phyloP scores from a whole-genome alignment of 371 early-diverging fungal species.

The Funneliformis caledonium region DNA sequence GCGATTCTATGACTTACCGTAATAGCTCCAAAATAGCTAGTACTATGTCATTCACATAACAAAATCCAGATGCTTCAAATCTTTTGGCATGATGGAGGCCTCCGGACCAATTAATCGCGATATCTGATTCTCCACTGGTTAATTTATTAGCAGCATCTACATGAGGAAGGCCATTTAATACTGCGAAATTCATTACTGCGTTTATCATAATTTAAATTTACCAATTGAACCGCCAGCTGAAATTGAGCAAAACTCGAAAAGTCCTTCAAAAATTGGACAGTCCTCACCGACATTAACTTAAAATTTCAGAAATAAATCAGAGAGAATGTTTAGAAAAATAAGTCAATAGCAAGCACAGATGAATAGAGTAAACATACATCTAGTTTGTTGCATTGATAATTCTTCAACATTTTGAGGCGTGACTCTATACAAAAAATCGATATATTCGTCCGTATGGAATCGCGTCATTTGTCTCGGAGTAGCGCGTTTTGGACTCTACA shows the following conservation, averaged over 20 bases:
- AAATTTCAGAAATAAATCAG: background rate
- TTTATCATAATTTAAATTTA: slow-evolving; percentile 43
- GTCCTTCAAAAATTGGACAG: slow-evolving; percentile 97
- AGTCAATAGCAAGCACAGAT: background rate
- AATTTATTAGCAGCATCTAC: slow-evolving; percentile 89
- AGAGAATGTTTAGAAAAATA: background rate
- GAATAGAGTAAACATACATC: slow-evolving; percentile 60
- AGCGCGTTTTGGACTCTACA: slow-evolving; percentile 85
- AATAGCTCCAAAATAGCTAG: slow-evolving; percentile 96
- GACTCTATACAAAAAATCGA: slow-evolving; percentile 95
- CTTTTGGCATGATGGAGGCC: slow-evolving; percentile 99
- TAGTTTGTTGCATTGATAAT: slow-evolving; percentile 77
- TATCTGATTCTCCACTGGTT: slow-evolving; percentile 90
- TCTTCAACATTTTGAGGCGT: slow-evolving; percentile 92
- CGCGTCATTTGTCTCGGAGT: slow-evolving; percentile 94
- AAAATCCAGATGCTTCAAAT: slow-evolving; percentile 97
- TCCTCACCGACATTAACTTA: slow-evolving; percentile 93
- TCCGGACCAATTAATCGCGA: slow-evolving; percentile 99
- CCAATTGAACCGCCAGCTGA: slow-evolving; percentile 95
- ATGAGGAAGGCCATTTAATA: background rate
- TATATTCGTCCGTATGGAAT: slow-evolving; percentile 99
- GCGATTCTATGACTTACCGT: slow-evolving; percentile 47
- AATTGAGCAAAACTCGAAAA: slow-evolving; percentile 95
- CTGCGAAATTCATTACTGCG: background rate
- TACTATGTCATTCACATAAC: slow-evolving; percentile 99